Evolutionary conservation across 768 basidiomycete species (phyloP), one percentile per base, ranked within the genome.

Genomic region (Russula olivacea): DNA sequence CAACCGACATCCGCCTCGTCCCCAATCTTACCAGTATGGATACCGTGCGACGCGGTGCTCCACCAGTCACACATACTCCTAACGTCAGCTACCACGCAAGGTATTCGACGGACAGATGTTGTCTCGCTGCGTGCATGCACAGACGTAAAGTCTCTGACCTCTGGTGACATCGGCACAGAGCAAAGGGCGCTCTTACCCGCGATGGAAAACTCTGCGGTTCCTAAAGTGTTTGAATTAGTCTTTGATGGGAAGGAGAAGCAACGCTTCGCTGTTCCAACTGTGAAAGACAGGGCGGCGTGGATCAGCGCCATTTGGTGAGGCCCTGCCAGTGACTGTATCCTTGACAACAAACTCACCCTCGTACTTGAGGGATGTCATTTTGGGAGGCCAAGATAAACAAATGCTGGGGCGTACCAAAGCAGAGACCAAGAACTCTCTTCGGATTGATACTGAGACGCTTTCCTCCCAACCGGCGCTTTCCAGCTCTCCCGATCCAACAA

Each of bases 301-400:
- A 80, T 91, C 55, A 86, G 85, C 68, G 81, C 84, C 3, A 82
- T 90, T 52, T 91, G 89, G 89, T 88, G 71, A 69, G 78, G 12
- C 21, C 36, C 70, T 36, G 36, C 11, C 15, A 40, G 38, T 11
- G 9, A 23, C 3, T 14, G 5, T 38, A n/a, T 21, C 15, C 12
- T 48, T 48, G 21, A 41, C 47, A 32, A 40, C 28, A 48, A 14
- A 34, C 58, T 63, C 52, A 59, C 41, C 1, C 15, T 17, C 1
- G 30, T 12, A 17, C 60, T 15, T 5, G 67, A 87, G 87, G 87
- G 85, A 89, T 69, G 75, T 77, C 5, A 76, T 88, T 28, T 74
- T 89, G 36, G 75, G 77, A 7, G 72, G 73, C 6, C 74, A 72
- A 49, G 72, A 72, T n/a, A 68, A 67, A 38, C 63, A 30, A 55